phyloP scores from a whole-genome alignment of 2,329 filamentous ascomycete species.

The Fonsecaea pedrosoi region DNA sequence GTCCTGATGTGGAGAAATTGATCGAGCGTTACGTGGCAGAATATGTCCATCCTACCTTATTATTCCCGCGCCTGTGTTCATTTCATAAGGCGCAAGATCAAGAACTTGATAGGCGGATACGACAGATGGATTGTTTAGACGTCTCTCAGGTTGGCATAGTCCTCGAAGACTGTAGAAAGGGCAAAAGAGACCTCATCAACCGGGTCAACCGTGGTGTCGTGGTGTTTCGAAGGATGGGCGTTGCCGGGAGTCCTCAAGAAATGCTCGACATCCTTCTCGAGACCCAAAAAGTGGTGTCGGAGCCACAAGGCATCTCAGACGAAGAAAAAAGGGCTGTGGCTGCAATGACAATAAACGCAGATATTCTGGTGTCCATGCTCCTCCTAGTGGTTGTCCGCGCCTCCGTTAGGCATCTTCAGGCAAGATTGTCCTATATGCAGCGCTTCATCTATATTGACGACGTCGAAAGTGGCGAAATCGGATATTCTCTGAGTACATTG shows the following conservation, averaged over 20 bases:
- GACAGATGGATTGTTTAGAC: slow-evolving; percentile 92
- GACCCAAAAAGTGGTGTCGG: slow-evolving; percentile 83
- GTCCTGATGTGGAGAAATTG: slow-evolving; percentile 86
- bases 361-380: slow-evolving; percentile 88
- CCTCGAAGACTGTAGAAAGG: slow-evolving; percentile 77
- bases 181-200: slow-evolving; percentile 80
- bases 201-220: slow-evolving; percentile 81
- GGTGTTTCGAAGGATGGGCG: slow-evolving; percentile 83
- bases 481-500: slow-evolving; percentile 93
- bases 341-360: slow-evolving; percentile 76
- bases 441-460: slow-evolving; percentile 98
- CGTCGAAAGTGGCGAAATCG: slow-evolving; percentile 93
- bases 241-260: slow-evolving; percentile 80
- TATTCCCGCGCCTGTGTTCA: slow-evolving; percentile 82
- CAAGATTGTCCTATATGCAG: slow-evolving; percentile 89
- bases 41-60: slow-evolving; percentile 81
- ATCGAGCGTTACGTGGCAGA: slow-evolving; percentile 95
- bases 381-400: slow-evolving; percentile 92
- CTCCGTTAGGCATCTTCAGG: slow-evolving; percentile 84
- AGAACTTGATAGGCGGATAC: slow-evolving; percentile 86
- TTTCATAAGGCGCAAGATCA: slow-evolving; percentile 82
- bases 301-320: slow-evolving; percentile 51
- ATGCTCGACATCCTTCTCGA: slow-evolving; percentile 83
- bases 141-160: slow-evolving; percentile 91
- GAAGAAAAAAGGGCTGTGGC: slow-evolving; percentile 60